Conservation (phyloP, 768 basidiomycete species). For the Lactarius tabidus region DNA sequence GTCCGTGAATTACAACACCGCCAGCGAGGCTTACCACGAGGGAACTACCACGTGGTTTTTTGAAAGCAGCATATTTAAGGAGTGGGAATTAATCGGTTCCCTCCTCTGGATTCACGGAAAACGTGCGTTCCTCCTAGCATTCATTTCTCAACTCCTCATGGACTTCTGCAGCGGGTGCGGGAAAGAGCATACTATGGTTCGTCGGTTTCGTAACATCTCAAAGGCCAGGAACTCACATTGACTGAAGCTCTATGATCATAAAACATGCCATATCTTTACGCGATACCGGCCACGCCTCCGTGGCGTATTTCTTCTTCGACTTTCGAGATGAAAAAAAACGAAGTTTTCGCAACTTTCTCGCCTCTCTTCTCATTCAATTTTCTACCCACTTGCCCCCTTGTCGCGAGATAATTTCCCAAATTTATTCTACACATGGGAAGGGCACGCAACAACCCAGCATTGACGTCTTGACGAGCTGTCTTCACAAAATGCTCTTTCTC, state of each 20-base stretch:
- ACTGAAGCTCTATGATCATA: background rate
- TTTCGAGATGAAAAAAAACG: background rate
- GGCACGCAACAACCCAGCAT: background rate
- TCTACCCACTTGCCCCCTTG: background rate
- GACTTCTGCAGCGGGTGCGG: background rate
- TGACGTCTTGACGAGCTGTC: accelerated
- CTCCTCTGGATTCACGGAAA: background rate
- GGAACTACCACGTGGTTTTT: background rate
- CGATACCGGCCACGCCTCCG: background rate
- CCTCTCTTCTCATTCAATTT: background rate
- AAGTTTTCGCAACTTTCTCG: background rate
- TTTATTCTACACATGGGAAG: background rate
- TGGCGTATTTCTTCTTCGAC: background rate
- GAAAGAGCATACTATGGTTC: background rate
- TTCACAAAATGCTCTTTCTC: background rate
- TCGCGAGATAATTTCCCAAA: accelerated
- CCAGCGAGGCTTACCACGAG: background rate
- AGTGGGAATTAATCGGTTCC: background rate
- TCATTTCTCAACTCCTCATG: background rate
- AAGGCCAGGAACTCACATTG: background rate
- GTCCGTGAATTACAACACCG: background rate
- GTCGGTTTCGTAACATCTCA: background rate
- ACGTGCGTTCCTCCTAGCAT: background rate
- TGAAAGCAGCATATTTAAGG: background rate
- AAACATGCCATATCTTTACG: background rate